These are phyloP conservation scores for Fagopyrum homotropicum DNA, from an alignment of 148 eudicot genomes.

Conservation along the genomic window DNA sequence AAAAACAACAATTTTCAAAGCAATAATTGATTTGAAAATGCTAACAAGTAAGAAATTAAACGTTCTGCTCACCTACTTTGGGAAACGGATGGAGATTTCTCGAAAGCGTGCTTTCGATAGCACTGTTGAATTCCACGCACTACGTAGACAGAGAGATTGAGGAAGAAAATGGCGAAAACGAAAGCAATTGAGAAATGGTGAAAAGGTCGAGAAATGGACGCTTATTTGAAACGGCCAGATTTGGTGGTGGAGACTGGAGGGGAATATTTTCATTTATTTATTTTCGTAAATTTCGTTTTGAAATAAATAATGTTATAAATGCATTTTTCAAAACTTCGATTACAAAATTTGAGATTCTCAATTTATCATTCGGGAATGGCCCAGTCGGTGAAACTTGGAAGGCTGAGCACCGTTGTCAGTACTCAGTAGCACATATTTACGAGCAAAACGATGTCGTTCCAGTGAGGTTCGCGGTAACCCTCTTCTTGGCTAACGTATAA, in stretches of 20 bases:
- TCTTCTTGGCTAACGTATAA: too few species aligned
- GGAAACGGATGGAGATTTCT: constrained; percentile 5
- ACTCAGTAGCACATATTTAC: constrained; percentile 12
- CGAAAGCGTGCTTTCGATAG: not conserved
- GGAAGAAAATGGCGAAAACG: constrained; percentile 10
- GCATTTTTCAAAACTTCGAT: not conserved
- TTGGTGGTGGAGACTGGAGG: constrained; percentile 16
- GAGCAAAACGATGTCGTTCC: constrained; percentile 1
- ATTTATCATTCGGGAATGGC: not conserved
- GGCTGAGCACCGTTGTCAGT: constrained; percentile 2
- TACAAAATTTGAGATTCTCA: constrained; percentile 5
- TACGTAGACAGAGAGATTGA: constrained; percentile 7
- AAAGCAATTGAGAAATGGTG: constrained; percentile 21
- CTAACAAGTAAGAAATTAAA: not conserved
- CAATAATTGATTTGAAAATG: not conserved
- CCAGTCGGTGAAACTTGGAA: not conserved
- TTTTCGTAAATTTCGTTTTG: not conserved
- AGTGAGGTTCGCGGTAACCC: not conserved
- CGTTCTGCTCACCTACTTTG: constrained; percentile 2
- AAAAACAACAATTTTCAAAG: not conserved
- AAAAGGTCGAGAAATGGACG: constrained; percentile 22
- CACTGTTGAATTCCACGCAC: constrained; percentile 6
- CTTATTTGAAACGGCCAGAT: constrained; percentile 20
- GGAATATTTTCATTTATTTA: constrained; percentile 5
- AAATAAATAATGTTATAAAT: too few species aligned